Conservation (phyloP, 331 rosid genomes). For the Stylosanthes scabra region DNA sequence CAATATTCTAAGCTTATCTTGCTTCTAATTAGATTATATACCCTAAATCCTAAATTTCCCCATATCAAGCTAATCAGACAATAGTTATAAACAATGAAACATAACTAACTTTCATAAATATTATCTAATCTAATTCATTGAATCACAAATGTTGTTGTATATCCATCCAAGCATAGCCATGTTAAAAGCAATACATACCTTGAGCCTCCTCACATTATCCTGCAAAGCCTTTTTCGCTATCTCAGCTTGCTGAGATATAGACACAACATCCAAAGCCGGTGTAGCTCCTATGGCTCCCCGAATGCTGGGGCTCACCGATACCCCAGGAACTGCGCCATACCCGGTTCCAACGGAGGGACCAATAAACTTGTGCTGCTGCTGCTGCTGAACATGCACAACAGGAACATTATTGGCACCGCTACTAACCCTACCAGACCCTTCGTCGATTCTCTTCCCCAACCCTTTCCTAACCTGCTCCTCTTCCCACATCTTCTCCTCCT, state of each 20-base stretch:
- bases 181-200: constrained; percentile 53
- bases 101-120: not conserved
- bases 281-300: constrained; percentile 60
- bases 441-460: constrained; percentile 92
- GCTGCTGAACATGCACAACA: constrained; percentile 51
- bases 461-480: constrained; percentile 96
- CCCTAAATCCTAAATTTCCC: constrained; percentile 1
- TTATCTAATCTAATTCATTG: not conserved
- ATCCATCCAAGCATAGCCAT: not conserved
- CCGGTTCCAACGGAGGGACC: constrained; percentile 50
- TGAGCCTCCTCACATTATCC: constrained; percentile 74
- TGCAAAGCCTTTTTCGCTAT: constrained; percentile 63
- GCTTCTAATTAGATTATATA: not conserved
- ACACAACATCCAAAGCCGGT: constrained; percentile 59
- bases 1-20: not conserved
- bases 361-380: constrained; percentile 56
- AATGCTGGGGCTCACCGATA: constrained; percentile 52
- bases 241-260: constrained; percentile 81
- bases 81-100: not conserved
- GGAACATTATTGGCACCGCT: constrained; percentile 49
- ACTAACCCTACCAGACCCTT: constrained; percentile 65
- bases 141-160: not conserved
- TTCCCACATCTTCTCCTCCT: constrained; percentile 95
- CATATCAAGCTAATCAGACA: constrained; percentile 5
- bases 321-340: constrained; percentile 47